Evolutionary conservation across 2,329 filamentous ascomycete genomes (phyloP), one percentile per base, ranked within the genome.

Genomic region (Diplodia scrobiculata): DNA sequence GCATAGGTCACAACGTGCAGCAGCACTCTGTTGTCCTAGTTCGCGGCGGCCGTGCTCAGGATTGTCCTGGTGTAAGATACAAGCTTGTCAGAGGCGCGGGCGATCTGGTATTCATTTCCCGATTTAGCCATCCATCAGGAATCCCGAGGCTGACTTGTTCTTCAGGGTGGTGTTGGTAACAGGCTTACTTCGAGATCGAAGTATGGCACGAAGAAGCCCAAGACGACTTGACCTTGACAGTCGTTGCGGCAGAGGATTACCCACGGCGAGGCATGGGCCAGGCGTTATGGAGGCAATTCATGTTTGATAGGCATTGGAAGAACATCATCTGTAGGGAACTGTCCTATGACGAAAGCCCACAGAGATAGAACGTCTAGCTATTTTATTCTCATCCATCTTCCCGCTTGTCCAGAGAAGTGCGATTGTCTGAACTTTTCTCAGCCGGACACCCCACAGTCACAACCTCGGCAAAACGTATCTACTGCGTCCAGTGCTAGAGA

Each of bases 121-220:
- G 63, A n/a, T 45, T 27, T 27, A 5, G 4, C 17, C 29, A 10
- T 10, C 2, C 29, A 27, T 21, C 6, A 2, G 38, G 32, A 13
- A 17, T 3, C 47, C n/a, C 29, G 54, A 63, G 7, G 21, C 74
- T 78, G 70, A 76, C 67, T 52, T 14, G 4, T 48, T 36, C 13
- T 68, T 13, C 70, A 97, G 94, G 92, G 92, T 75, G 95, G 95
- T 83, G 95, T 99, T 70, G 89, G 88, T 25, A 95, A 88, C 77
- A 85, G 95, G 72, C 86, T 90, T 74, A 91, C 89, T 25, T 92
- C 91, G 78, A 86, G 95, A 74, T 97, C 92, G 74, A 99, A 99
- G 81, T 99, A 97, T 76, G 95, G 95, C 68, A 96, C 95, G 59
- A 99, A 99, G 88, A 98, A 97, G 83, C 94, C 95, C 0, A 98